Percentiles rank a stretch among this genome's conserved stretches.
Evolutionary conservation across 805 yeast species (phyloP).

Genomic region (Metschnikowia anglica): DNA sequence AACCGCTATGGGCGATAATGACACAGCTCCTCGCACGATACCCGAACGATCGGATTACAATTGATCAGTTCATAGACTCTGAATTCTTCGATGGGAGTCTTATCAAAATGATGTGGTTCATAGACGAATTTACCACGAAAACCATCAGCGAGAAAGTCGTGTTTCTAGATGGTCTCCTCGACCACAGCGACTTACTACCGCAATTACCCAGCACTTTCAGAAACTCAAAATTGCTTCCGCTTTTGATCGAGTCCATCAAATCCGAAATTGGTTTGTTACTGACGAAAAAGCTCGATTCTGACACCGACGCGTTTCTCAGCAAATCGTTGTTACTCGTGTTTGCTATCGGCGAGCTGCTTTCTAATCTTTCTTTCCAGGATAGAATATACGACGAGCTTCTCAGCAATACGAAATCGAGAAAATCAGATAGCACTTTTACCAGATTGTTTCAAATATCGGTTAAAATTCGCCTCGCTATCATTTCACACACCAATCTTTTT

Average conservation of each 20-base stretch:
- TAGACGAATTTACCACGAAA: conserved; percentile 82
- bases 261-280: conserved; percentile 35
- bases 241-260: conserved; percentile 52
- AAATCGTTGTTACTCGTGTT: conserved; percentile 56
- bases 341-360: conserved; percentile 61
- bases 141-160: conserved; percentile 61
- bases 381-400: conserved; percentile 51
- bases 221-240: conserved; percentile 72
- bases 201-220: conserved; percentile 46
- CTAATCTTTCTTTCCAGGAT: conserved; percentile 77
- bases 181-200: conserved; percentile 24
- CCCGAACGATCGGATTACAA: conserved; percentile 55
- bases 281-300: conserved; percentile 18
- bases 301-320: conserved; percentile 44
- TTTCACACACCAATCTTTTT: conserved; percentile 49
- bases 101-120: conserved; percentile 72
- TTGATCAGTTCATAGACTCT: conserved; percentile 69
- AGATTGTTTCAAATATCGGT: conserved; percentile 35
- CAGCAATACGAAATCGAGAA: conserved; percentile 26
- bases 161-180: conserved; percentile 65
- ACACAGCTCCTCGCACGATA: conserved; percentile 55
- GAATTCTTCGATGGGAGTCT: conserved; percentile 80
- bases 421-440: conserved; percentile 22
- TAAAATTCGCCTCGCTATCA: conserved; percentile 30
- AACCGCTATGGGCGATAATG: conserved; percentile 48